Percentiles rank a stretch among this genome's conserved stretches.
phyloP scores from a whole-genome alignment of 2,329 filamentous ascomycete genomes.

The Xylariales sp. region DNA sequence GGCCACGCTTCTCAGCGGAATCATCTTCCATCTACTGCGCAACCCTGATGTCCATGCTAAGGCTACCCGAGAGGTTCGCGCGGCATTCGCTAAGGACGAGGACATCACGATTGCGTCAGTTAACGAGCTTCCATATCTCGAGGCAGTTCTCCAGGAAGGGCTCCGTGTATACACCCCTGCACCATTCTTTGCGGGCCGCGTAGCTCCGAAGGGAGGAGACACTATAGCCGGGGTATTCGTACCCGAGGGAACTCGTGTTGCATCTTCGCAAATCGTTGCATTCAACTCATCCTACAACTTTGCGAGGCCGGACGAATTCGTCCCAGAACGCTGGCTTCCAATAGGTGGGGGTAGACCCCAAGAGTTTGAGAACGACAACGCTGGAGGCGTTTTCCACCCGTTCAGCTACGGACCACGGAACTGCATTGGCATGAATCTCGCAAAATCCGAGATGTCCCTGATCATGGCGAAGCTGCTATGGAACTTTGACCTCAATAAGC shows the following conservation, averaged over 20 bases:
- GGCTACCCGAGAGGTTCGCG: slow-evolving; percentile 19
- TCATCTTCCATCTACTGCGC: slow-evolving; percentile 23
- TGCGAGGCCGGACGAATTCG: slow-evolving; percentile 11
- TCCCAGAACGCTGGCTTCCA: slow-evolving; percentile 14
- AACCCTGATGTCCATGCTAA: slow-evolving; percentile 18
- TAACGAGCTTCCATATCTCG: slow-evolving; percentile 10
- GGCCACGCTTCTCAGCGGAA: slow-evolving; percentile 11
- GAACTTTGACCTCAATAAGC: slow-evolving; percentile 28
- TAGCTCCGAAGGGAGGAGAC: slow-evolving; percentile 6
- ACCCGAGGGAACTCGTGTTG: slow-evolving; percentile 12
- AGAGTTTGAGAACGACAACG: slow-evolving; percentile 2
- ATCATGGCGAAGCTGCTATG: slow-evolving; percentile 31
- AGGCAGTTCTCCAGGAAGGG: slow-evolving; percentile 11
- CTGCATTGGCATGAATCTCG: slow-evolving; percentile 19
- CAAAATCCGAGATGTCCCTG: slow-evolving; percentile 30
- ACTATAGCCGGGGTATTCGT: slow-evolving; percentile 10
- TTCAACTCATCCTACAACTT: slow-evolving; percentile 10
- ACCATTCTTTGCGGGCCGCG: slow-evolving; percentile 9
- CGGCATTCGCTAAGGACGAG: slow-evolving; percentile 14
- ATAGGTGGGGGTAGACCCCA: slow-evolving; percentile 13
- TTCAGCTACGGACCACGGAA: slow-evolving; percentile 13
- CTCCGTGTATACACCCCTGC: slow-evolving; percentile 13
- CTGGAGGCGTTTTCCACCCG: slow-evolving; percentile 7
- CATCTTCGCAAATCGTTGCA: slow-evolving; percentile 9
- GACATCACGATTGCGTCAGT: slow-evolving; percentile 16